Evolutionary conservation across 108 stramenopile genomes (phyloP).

Genomic region (Pseudonitzschia pungens): DNA sequence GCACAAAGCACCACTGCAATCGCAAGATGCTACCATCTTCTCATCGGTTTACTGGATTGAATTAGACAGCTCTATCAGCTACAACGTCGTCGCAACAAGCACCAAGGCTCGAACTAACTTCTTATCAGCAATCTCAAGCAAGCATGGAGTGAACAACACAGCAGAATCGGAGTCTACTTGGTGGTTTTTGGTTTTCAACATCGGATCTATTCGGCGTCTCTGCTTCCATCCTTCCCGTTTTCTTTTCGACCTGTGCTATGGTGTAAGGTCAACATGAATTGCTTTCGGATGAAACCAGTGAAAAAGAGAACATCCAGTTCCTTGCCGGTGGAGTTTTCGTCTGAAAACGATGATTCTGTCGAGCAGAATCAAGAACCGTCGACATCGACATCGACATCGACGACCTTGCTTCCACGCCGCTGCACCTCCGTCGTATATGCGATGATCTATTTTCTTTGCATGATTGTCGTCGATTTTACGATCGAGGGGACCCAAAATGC

Average conservation of each 20-base stretch:
- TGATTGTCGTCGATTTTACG: conserved; percentile 65
- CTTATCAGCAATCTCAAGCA: no score
- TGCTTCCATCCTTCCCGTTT: neutral
- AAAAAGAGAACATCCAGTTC: neutral
- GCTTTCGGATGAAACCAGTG: neutral
- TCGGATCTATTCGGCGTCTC: neutral
- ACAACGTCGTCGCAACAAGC: no score
- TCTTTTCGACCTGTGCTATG: neutral
- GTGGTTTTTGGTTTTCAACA: no score
- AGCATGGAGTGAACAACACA: no score
- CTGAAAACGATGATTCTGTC: neutral
- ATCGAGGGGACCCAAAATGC: conserved; percentile 55
- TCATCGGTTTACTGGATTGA: no score
- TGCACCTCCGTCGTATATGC: neutral
- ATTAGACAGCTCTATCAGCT: no score
- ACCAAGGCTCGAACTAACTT: no score
- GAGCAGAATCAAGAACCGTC: neutral
- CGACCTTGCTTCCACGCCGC: neutral
- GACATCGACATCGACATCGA: neutral
- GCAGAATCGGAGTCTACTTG: no score
- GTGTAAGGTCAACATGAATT: neutral
- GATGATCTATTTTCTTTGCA: conserved; percentile 34
- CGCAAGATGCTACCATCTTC: no score
- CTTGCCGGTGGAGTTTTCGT: neutral
- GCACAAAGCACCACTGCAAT: no score